A percentile compares a stretch with the other conserved stretches of the same genome.
These are phyloP conservation scores for Fusarium metavorans DNA, from an alignment of 2,329 filamentous ascomycete species.

Conservation along the genomic window DNA sequence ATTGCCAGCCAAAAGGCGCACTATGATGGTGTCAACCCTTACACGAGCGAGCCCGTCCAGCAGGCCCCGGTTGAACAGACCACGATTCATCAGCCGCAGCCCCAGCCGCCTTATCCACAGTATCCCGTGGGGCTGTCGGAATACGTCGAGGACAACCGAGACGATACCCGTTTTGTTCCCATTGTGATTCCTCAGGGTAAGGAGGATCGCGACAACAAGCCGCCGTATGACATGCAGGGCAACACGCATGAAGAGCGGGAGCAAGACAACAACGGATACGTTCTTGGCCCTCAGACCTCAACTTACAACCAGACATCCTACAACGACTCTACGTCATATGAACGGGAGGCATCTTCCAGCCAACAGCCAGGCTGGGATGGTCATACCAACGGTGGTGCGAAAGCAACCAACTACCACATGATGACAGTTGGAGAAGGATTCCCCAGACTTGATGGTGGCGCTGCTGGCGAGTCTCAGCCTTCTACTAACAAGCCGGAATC, in stretches of 20 bases:
- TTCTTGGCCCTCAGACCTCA: slow-evolving; percentile 6
- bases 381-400: slow-evolving; percentile 22
- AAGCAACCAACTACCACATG: slow-evolving; percentile 29
- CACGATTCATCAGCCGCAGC: slow-evolving; percentile 28
- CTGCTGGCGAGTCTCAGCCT: slow-evolving; percentile 8
- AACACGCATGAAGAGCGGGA: slow-evolving; percentile 15
- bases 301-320: slow-evolving; percentile 23
- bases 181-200: slow-evolving; percentile 35
- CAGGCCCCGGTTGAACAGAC: slow-evolving; percentile 25
- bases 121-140: slow-evolving; percentile 29
- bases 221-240: slow-evolving; percentile 13
- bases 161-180: slow-evolving; percentile 33
- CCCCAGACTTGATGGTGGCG: slow-evolving; percentile 34
- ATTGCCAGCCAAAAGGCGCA: slow-evolving; percentile 63
- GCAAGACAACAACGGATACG: slow-evolving; percentile 14
- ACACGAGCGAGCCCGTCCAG: slow-evolving; percentile 60
- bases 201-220: slow-evolving; percentile 19
- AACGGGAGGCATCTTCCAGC: slow-evolving; percentile 9
- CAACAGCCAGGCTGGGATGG: slow-evolving; percentile 20
- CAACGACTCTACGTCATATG: slow-evolving; percentile 8
- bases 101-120: neutral
- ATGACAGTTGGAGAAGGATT: slow-evolving; percentile 41
- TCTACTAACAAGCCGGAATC: slow-evolving; percentile 25
- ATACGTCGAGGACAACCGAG: slow-evolving; percentile 28
- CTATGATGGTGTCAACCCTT: slow-evolving; percentile 69